These are phyloP conservation scores for Chlamydomonas incerta DNA, from an alignment of 139 green algal species.

Conservation along the genomic window DNA sequence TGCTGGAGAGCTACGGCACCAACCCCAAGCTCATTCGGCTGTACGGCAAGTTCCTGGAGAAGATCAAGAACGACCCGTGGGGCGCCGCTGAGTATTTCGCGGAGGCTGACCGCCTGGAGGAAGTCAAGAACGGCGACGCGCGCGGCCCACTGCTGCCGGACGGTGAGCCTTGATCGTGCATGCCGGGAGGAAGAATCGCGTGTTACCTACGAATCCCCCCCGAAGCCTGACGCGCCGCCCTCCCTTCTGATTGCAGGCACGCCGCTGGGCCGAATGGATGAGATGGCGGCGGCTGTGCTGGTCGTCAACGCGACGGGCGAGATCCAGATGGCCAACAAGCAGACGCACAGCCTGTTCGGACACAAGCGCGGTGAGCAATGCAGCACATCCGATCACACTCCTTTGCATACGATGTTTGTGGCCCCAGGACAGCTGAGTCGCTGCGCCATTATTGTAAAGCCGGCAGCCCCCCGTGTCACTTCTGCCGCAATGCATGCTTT, in stretches of 20 bases:
- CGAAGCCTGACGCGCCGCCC: no score
- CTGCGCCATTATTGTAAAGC: neutral
- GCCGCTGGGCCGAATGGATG: conserved; percentile 14
- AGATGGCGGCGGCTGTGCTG: neutral
- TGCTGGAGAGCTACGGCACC: conserved; percentile 45
- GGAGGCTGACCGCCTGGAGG: conserved; percentile 25
- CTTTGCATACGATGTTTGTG: neutral
- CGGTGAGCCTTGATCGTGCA: conserved; percentile 13
- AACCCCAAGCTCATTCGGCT: conserved; percentile 32
- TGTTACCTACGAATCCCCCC: no score
- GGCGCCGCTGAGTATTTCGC: conserved; percentile 18
- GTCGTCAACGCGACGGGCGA: conserved; percentile 1
- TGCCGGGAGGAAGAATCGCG: no score
- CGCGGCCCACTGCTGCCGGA: conserved; percentile 15
- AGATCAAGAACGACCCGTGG: conserved; percentile 50
- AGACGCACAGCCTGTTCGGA: conserved; percentile 11
- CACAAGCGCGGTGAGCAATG: conserved; percentile 11
- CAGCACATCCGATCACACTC: neutral
- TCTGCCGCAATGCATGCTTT: neutral
- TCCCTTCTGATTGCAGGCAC: neutral
- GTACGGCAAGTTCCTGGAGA: conserved; percentile 49
- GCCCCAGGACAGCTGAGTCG: no score
- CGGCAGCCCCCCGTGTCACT: no score
- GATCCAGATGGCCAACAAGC: conserved; percentile 27
- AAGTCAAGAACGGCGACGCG: neutral